Conservation (phyloP, 352 stramenopile species). For the Phytophthora colocasiae region DNA sequence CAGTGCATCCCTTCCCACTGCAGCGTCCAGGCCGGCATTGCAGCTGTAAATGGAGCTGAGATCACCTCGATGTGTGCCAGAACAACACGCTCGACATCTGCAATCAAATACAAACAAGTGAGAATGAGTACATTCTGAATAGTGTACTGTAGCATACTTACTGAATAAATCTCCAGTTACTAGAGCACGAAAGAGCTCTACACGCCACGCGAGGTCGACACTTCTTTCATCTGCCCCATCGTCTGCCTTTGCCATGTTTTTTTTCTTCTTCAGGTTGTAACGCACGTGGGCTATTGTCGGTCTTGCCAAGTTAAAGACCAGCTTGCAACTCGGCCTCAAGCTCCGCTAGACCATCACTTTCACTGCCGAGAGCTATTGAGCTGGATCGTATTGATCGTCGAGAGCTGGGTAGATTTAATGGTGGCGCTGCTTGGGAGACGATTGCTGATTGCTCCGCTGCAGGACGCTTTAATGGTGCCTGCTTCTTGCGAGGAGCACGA, state of each 20-base stretch:
- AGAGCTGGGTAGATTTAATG: conserved; percentile 12
- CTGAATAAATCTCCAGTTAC: conserved; percentile 36
- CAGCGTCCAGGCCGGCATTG: conserved; percentile 63
- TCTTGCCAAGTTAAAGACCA: conserved; percentile 6
- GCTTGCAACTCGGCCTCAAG: conserved; percentile 43
- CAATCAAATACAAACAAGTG: background rate
- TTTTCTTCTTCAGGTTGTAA: conserved; percentile 3
- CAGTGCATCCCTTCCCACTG: conserved; percentile 78
- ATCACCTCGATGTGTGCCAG: conserved; percentile 58
- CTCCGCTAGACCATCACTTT: conserved; percentile 65
- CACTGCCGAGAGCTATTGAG: conserved; percentile 42
- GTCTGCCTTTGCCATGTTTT: conserved; percentile 16
- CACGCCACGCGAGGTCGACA: conserved; percentile 26
- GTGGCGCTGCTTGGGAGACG: background rate
- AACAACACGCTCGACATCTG: conserved; percentile 47
- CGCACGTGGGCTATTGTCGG: conserved; percentile 17
- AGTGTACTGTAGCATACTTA: conserved; percentile 10
- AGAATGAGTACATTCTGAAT: too few relatives aligned
- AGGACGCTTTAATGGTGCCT: background rate
- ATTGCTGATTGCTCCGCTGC: background rate
- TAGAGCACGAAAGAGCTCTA: conserved; percentile 48
- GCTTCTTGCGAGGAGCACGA: conserved; percentile 7
- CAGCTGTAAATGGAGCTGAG: conserved; percentile 59
- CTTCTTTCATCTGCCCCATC: conserved; percentile 28
- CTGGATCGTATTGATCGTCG: conserved; percentile 34